These are phyloP conservation scores for Nicotiana knightiana DNA, from an alignment of 257 asterid species.

Conservation along the genomic window DNA sequence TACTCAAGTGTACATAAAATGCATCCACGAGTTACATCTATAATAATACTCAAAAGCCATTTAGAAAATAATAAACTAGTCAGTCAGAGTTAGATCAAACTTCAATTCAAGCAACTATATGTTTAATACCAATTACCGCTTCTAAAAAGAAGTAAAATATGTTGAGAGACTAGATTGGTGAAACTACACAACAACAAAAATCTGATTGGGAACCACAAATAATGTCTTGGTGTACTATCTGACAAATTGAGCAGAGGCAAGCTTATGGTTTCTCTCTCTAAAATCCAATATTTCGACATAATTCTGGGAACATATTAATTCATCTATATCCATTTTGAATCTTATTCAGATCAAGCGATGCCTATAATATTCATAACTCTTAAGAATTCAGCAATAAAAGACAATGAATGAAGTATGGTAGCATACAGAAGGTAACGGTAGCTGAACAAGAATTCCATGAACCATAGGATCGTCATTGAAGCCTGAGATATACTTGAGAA, in stretches of 20 bases:
- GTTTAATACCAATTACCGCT: background rate
- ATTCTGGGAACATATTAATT: background rate
- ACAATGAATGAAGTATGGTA: background rate
- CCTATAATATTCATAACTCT: background rate
- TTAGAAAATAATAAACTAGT: background rate
- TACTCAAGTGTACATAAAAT: background rate
- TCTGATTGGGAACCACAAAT: background rate
- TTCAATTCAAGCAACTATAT: background rate
- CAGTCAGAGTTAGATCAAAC: background rate
- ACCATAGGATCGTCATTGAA: conserved; percentile 77
- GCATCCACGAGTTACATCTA: background rate
- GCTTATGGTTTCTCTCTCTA: background rate
- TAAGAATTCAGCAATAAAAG: background rate
- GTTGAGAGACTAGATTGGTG: background rate
- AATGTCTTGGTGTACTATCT: background rate
- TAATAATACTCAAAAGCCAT: background rate
- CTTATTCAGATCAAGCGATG: background rate
- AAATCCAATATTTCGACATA: background rate
- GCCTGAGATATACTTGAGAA: conserved; percentile 50
- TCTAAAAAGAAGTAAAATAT: background rate
- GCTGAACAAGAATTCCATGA: conserved; percentile 95
- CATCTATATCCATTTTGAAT: background rate
- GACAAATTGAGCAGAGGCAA: background rate
- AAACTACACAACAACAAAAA: background rate
- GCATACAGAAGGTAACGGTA: conserved; percentile 89